Evolutionary conservation across 208 protist genomes (phyloP), one percentile per base, ranked within the genome.

Genomic region (Crithidia bombi): DNA sequence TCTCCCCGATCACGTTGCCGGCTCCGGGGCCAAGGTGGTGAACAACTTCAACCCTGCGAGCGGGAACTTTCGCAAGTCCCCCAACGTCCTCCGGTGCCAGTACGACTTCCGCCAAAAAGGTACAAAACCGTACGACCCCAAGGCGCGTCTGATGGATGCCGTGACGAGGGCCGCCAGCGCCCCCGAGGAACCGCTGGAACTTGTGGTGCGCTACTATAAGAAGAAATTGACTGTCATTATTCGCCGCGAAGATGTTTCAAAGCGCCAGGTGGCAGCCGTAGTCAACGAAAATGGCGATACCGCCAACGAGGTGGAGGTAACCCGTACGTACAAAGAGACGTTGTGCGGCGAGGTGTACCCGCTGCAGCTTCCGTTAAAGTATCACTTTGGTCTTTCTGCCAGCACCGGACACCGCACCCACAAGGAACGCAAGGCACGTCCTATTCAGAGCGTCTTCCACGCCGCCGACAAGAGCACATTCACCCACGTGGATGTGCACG

Each of bases 401-500:
- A 90, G 85, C 52, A 93, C 88, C 3, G 88, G 88, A 17, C 73
- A 81, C 52, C 84, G 69, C n/a, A 47, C 59, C 19, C 11, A 57
- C 32, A 70, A 79, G 30, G 58, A 83, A 25, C 64, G 51, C 1
- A 68, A 73, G 38, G 26, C 36, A 33, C 62, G 68, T 21, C 32
- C 35, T 23, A 52, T 74, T 3, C 77, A 50, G 32, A 79, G 51
- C 41, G 65, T 76, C 32, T 86, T 74, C 28, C 50, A 83, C 58
- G 26, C 23, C 32, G 23, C 43, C 14, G 65, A 78, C 47, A 70
- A 82, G 50, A 64, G 73, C 36, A 71, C 70, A 0, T 61, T 76
- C 30, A 87, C 79, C 50, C 88, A 93, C 55, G 86, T 94, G 19
- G 89, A 94, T 61, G 77, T 91, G 15, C 89, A 94, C 65, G 89